These are phyloP conservation scores for Botrytis paeoniae DNA, from an alignment of 2,329 filamentous ascomycete genomes.

Conservation along the genomic window DNA sequence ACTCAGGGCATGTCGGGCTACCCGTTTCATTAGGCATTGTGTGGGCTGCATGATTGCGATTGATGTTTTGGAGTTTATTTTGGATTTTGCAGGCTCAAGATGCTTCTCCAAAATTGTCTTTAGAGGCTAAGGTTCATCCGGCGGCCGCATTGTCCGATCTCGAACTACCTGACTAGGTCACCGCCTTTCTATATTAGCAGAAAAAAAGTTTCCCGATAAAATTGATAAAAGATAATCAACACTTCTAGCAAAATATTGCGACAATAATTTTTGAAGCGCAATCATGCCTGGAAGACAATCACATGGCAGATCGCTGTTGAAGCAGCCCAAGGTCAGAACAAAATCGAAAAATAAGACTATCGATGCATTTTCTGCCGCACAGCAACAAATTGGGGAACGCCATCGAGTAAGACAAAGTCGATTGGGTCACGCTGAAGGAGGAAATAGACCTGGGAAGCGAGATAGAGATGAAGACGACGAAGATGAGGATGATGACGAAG, in stretches of 20 bases:
- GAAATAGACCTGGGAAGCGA: slow-evolving; percentile 41
- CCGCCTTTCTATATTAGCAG: neutral
- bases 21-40: slow-evolving; percentile 61
- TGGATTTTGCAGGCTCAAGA: slow-evolving; percentile 2
- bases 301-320: slow-evolving; percentile 35
- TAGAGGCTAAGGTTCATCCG: slow-evolving; percentile 22
- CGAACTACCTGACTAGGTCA: neutral
- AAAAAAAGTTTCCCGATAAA: slow-evolving; percentile 30
- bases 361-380: slow-evolving; percentile 65
- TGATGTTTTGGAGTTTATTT: neutral
- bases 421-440: slow-evolving; percentile 52
- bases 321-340: slow-evolving; percentile 41
- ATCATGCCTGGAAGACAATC: slow-evolving; percentile 40
- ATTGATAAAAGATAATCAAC: slow-evolving; percentile 24
- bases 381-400: slow-evolving; percentile 51
- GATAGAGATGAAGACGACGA: slow-evolving; percentile 46
- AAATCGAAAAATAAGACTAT: slow-evolving; percentile 45
- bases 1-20: slow-evolving; percentile 76
- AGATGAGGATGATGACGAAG: slow-evolving; percentile 43
- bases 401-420: slow-evolving; percentile 54
- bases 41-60: slow-evolving; percentile 60
- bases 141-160: slow-evolving; percentile 24
- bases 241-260: slow-evolving; percentile 15
- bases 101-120: slow-evolving; percentile 18
- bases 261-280: slow-evolving; percentile 2